A percentile compares a stretch with the other conserved stretches of the same genome.
phyloP scores from a whole-genome alignment of 2,329 filamentous ascomycete species.

The Mycocentrospora acerina region DNA sequence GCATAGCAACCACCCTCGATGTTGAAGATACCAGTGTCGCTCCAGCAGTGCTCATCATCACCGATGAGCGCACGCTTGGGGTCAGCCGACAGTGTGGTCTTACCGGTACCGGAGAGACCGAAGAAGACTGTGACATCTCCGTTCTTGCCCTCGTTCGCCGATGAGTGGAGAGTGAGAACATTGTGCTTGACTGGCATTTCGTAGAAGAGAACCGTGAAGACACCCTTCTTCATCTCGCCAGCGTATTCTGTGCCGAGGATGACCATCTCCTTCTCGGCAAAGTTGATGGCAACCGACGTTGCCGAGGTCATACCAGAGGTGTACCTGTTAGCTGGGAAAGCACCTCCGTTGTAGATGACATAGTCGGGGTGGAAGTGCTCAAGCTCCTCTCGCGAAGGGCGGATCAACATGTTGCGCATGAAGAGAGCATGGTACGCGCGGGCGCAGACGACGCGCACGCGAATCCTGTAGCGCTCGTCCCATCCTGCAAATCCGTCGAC shows the following conservation, averaged over 20 bases:
- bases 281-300: constrained; percentile 98
- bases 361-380: constrained; percentile 99
- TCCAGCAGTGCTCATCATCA: constrained; percentile 99
- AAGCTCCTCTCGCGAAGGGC: constrained; percentile 85
- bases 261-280: constrained; percentile 99
- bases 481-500: constrained; percentile 96
- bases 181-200: constrained; percentile 99
- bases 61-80: constrained; percentile 95
- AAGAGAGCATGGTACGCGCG: constrained; percentile 99
- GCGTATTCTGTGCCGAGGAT: constrained; percentile 99
- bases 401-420: constrained; percentile 99
- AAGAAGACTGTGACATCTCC: constrained; percentile 99
- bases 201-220: constrained; percentile 99
- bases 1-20: constrained; percentile 99
- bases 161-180: constrained; percentile 96
- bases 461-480: constrained; percentile 98
- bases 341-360: constrained; percentile 98
- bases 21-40: constrained; percentile 95
- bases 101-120: constrained; percentile 95
- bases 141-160: constrained; percentile 91
- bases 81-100: constrained; percentile 97
- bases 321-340: constrained; percentile 97
- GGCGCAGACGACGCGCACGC: constrained; percentile 95
- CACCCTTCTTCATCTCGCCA: constrained; percentile 78
- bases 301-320: constrained; percentile 98